A percentile compares a stretch with the other conserved stretches of the same genome.
Evolutionary conservation across 768 basidiomycete species (phyloP).

Genomic region (Brasilioporus rufonigricans): DNA sequence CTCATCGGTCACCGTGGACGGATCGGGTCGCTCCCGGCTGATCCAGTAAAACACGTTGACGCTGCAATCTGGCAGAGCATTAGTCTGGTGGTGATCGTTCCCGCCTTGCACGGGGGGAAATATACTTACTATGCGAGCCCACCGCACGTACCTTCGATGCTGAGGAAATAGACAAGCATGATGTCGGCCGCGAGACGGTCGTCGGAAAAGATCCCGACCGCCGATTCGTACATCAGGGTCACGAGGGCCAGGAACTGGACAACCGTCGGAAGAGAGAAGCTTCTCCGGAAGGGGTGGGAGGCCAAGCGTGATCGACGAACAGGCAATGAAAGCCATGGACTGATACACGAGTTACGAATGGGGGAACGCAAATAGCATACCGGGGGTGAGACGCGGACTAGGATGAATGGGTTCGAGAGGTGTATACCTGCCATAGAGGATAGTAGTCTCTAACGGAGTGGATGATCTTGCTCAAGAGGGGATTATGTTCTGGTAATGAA

Average conservation of each 20-base stretch:
- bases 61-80: constrained; percentile 34
- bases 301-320: constrained; percentile 85
- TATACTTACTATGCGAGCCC: constrained; percentile 83
- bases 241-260: constrained; percentile 66
- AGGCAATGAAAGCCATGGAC: constrained; percentile 89
- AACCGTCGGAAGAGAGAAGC: constrained; percentile 69
- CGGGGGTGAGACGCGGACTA: constrained; percentile 1
- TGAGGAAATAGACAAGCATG: constrained; percentile 67
- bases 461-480: constrained; percentile 73
- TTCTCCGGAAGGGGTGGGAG: constrained; percentile 71
- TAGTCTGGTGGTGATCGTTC: background rate
- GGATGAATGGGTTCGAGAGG: constrained; percentile 3
- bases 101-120: too few relatives aligned
- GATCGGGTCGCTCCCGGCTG: constrained; percentile 65
- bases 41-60: constrained; percentile 86
- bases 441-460: constrained; percentile 89
- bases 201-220: constrained; percentile 59
- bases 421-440: constrained; percentile 82
- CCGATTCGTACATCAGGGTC: constrained; percentile 62
- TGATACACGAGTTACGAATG: constrained; percentile 71
- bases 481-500: constrained; percentile 57
- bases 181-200: constrained; percentile 48
- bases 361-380: background rate
- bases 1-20: constrained; percentile 43
- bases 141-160: constrained; percentile 89